Conservation (phyloP, 2,329 filamentous ascomycete genomes). For the Fusarium tricinctum region DNA sequence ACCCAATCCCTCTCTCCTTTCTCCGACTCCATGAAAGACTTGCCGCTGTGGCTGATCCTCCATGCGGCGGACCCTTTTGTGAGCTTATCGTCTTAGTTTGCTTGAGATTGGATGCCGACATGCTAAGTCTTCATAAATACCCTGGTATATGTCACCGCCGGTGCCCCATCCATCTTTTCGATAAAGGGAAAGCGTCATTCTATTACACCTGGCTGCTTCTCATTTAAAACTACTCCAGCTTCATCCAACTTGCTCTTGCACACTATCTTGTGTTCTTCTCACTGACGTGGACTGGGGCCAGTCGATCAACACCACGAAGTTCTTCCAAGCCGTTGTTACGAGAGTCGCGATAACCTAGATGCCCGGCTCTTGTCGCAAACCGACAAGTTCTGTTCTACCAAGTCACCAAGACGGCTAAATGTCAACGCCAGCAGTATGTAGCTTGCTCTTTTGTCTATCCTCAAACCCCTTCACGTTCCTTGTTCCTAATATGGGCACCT, state of each 20-base stretch:
- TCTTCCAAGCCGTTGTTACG: conserved; percentile 25
- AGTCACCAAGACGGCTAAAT: conserved; percentile 49
- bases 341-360: conserved; percentile 41
- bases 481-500: conserved; percentile 37
- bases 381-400: conserved; percentile 29
- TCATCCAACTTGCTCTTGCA: conserved; percentile 29
- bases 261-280: conserved; percentile 18
- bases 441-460: conserved; percentile 21
- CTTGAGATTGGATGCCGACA: no score
- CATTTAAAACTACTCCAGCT: conserved; percentile 35
- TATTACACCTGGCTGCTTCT: conserved; percentile 32
- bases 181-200: conserved; percentile 47
- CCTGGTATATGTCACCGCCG: conserved; percentile 41
- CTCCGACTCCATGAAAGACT: conserved; percentile 34
- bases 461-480: conserved; percentile 17
- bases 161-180: conserved; percentile 41
- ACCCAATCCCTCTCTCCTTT: conserved; percentile 38
- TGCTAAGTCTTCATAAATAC: conserved; percentile 36
- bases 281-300: conserved; percentile 23
- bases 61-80: conserved; percentile 38
- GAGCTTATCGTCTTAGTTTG: conserved; percentile 34
- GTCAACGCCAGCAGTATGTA: conserved; percentile 53
- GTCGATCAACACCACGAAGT: conserved; percentile 18
- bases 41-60: conserved; percentile 42
- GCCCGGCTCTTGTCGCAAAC: conserved; percentile 33